Percentiles rank a stretch among this genome's conserved stretches.
These are phyloP conservation scores for Aspergillus novoparasiticus DNA, from an alignment of 2,329 filamentous ascomycete species.

Conservation along the genomic window DNA sequence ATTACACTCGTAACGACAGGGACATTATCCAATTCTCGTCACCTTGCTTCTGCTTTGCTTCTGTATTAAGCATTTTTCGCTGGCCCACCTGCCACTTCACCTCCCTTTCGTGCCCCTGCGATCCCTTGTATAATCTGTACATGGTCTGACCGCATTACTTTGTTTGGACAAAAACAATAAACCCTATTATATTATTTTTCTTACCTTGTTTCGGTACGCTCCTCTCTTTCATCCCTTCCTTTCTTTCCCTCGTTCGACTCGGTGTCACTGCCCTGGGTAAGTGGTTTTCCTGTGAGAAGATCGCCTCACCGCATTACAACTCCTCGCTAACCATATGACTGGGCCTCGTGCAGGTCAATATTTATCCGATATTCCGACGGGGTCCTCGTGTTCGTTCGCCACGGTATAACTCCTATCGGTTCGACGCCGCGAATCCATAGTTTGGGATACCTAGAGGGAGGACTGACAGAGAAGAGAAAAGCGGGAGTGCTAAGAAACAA, in stretches of 20 bases:
- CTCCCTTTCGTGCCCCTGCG: constrained; percentile 30
- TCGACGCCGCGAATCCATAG: background rate
- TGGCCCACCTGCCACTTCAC: constrained; percentile 23
- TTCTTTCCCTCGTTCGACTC: constrained; percentile 9
- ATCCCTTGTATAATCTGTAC: constrained; percentile 34
- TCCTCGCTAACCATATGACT: constrained; percentile 16
- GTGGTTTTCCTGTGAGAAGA: background rate
- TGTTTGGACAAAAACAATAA: constrained; percentile 22
- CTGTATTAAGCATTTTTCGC: constrained; percentile 29
- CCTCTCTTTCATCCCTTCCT: constrained; percentile 25
- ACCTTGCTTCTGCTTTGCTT: constrained; percentile 36
- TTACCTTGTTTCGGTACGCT: constrained; percentile 16
- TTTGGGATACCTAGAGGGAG: background rate
- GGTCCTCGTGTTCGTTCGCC: constrained; percentile 32
- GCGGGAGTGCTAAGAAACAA: background rate
- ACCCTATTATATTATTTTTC: constrained; percentile 19
- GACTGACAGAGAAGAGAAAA: background rate
- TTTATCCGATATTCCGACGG: constrained; percentile 27
- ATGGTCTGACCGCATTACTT: constrained; percentile 30
- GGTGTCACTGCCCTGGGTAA: constrained; percentile 2
- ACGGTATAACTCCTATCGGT: background rate
- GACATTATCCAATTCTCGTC: constrained; percentile 34
- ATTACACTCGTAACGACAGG: constrained; percentile 38
- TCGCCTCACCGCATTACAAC: background rate
- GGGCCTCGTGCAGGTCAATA: constrained; percentile 28